Evolutionary conservation across 2,329 filamentous ascomycete genomes (phyloP).

Genomic region (Phaeosphaeriaceae sp.): DNA sequence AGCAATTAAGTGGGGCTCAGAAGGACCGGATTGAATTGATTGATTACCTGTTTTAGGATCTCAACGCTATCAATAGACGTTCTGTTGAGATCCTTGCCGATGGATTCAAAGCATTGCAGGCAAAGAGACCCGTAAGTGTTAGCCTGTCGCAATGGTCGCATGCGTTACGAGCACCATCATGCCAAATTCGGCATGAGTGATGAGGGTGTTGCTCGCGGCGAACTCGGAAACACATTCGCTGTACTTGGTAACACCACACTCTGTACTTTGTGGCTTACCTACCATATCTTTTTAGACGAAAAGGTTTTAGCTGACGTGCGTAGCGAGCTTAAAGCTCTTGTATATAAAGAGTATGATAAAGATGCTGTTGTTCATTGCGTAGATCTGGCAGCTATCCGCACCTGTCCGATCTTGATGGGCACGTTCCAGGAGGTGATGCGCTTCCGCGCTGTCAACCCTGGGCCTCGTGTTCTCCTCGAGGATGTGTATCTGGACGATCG

Average conservation of each 20-base stretch:
- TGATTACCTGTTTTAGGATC: too few species aligned
- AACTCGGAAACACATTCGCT: background rate
- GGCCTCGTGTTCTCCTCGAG: slow-evolving; percentile 31
- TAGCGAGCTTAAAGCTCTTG: slow-evolving; percentile 34
- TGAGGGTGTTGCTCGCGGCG: background rate
- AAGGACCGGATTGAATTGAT: too few species aligned
- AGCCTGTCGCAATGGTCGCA: slow-evolving; percentile 2
- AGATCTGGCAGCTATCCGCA: slow-evolving; percentile 33
- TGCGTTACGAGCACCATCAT: slow-evolving; percentile 4
- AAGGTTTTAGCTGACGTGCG: slow-evolving; percentile 21
- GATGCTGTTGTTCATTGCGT: slow-evolving; percentile 9
- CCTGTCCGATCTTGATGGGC: slow-evolving; percentile 48
- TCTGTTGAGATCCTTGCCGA: slow-evolving; percentile 37
- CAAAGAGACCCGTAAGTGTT: slow-evolving; percentile 28
- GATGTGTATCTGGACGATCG: slow-evolving; percentile 40
- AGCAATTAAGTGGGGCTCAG: too few species aligned
- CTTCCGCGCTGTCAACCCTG: slow-evolving; percentile 39
- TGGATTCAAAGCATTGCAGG: slow-evolving; percentile 31
- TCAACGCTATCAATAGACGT: slow-evolving; percentile 31
- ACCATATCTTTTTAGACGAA: background rate
- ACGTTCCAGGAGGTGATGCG: slow-evolving; percentile 51
- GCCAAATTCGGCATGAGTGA: background rate
- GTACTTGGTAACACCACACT: background rate
- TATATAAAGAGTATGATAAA: slow-evolving; percentile 20
- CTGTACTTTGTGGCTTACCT: background rate